Conservation (phyloP, 2,329 filamentous ascomycete genomes). For the Neofusicoccum kwambonambiense region DNA sequence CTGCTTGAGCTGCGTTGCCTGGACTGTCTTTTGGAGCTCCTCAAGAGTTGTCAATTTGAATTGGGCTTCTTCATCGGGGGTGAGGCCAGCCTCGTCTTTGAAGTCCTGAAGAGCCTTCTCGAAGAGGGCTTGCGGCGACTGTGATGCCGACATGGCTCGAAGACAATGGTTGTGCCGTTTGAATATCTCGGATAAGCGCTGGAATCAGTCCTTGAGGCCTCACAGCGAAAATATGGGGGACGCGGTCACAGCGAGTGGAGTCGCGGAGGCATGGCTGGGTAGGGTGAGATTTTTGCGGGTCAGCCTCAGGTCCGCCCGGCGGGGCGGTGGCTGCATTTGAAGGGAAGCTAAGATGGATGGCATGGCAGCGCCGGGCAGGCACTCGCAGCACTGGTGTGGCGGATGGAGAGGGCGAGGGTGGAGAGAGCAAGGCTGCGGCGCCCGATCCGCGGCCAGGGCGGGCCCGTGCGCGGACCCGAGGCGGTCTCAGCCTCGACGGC, state of each 20-base stretch:
- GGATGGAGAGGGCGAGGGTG: background rate
- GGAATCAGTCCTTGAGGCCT: background rate
- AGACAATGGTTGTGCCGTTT: background rate
- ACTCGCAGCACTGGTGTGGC: background rate
- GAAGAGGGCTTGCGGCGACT: background rate
- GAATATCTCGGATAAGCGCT: background rate
- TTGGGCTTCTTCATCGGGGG: background rate
- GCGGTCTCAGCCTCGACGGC: background rate
- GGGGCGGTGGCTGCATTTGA: background rate
- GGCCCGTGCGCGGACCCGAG: background rate
- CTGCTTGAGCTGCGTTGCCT: constrained; percentile 22
- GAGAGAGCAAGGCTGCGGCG: background rate
- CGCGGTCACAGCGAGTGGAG: background rate
- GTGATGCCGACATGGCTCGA: background rate
- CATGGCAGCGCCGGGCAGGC: background rate
- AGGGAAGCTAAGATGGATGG: background rate
- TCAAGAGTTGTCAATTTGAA: constrained; percentile 20
- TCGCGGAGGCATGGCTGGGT: background rate
- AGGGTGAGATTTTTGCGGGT: background rate
- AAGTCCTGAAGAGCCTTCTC: background rate
- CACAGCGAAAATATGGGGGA: background rate
- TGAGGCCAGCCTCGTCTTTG: constrained; percentile 10
- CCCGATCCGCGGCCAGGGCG: background rate
- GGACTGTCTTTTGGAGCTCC: constrained; percentile 18
- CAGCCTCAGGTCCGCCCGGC: background rate